Percentiles rank a stretch among this genome's conserved stretches.
Conservation (phyloP, 805 yeast species). For the Suhomyces sp. region DNA sequence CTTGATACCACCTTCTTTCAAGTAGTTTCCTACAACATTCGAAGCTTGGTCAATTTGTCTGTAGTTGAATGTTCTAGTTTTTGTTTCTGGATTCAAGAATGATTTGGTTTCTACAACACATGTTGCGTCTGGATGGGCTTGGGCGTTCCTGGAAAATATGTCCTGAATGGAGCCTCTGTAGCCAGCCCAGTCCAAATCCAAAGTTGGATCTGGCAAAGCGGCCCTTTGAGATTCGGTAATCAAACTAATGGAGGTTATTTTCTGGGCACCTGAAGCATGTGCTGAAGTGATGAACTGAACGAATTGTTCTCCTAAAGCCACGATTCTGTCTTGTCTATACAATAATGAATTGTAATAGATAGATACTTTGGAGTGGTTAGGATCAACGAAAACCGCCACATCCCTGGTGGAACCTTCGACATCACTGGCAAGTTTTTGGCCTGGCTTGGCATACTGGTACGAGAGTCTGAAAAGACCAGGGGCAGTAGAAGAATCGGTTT, state of each 20-base stretch:
- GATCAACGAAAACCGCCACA: constrained; percentile 48
- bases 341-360: constrained; percentile 74
- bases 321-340: constrained; percentile 67
- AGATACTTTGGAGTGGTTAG: constrained; percentile 25
- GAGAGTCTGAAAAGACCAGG: constrained; percentile 66
- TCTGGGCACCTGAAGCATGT: constrained; percentile 30
- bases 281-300: constrained; percentile 45
- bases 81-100: constrained; percentile 49
- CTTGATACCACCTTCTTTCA: constrained; percentile 74
- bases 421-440: constrained; percentile 44
- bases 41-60: constrained; percentile 89
- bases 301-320: constrained; percentile 71
- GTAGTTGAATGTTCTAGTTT: constrained; percentile 75
- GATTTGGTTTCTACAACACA: constrained; percentile 93
- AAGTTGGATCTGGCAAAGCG: constrained; percentile 82
- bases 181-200: constrained; percentile 83
- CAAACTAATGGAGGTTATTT: constrained; percentile 61
- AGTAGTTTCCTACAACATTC: constrained; percentile 86
- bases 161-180: constrained; percentile 97
- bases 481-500: constrained; percentile 49
- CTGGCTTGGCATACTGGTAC: constrained; percentile 44
- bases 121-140: constrained; percentile 74
- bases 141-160: constrained; percentile 86
- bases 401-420: constrained; percentile 61
- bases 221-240: constrained; percentile 62